Base-by-base conservation (phyloP, 257 asterid species). In the Nicotiana benthamiana region DNA sequence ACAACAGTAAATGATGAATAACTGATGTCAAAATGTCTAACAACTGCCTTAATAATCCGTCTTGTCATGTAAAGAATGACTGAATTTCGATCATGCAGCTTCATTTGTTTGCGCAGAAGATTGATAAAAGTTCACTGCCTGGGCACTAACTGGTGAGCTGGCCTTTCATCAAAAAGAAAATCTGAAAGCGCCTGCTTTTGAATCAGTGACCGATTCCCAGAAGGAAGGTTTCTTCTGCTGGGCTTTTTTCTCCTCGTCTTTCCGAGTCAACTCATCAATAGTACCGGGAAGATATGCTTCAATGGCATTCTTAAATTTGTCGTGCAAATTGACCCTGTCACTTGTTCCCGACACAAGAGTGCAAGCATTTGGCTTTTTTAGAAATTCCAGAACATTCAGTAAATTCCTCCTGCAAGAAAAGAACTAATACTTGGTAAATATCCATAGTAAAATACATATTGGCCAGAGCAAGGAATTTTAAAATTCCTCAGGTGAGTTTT, bases 301-400 rank as follows among this genome's bases (percentile, higher is more conserved):
- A 8, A 95, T 87, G 43, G 96, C 97, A 36, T 86, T 91, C 96
- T 89, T 84, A 30, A 95, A 92, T 62, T 91, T 95, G 74, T 93
- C 92, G 16, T 95, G 89, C 84, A 93, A 84, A 85, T 87, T 93
- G 80, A 87, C 96, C 64, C 98, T 84, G 75, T 95, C 98, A 76
- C 89, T 92, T 52, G 99, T 95, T 27, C 99, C 98, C 22, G 99
- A 95, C 30, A 95, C 99, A 3, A 95, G 91, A n/a, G 87, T 86
- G 83, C 90, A 75, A 2, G 99, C 99, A 80, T 93, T 95, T 75
- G 99, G 99, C 91, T 83, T 86, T 89, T 90, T 91, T 5, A 95
- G 90, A 86, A 95, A 95, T 80, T 92, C 94, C 87, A 95, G 75
- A 22, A 95, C 99, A 65, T 88, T 91, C 89, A 92, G 70, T 80